A percentile compares a stretch with the other conserved stretches of the same genome.
phyloP scores from a whole-genome alignment of 176 grass and related monocot genomes.

The Oryza officinalis region DNA sequence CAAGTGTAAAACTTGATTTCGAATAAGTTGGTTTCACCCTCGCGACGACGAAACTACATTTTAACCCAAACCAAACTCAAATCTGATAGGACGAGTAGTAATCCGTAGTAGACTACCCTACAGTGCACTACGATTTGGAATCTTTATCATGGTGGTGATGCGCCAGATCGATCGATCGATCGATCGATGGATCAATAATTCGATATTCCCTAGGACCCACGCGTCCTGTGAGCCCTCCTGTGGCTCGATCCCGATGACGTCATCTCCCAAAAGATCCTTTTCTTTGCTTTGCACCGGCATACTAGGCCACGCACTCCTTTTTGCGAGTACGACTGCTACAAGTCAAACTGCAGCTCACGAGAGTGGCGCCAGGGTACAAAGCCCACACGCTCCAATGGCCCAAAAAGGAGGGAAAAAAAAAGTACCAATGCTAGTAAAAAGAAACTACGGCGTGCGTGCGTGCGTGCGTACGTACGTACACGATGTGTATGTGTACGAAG shows the following conservation, averaged over 20 bases:
- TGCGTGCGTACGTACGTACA: too few relatives aligned
- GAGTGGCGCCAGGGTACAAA: not conserved
- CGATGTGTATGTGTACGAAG: too few relatives aligned
- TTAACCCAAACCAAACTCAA: not conserved
- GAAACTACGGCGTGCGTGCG: not conserved
- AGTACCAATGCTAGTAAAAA: not conserved
- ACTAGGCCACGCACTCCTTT: not conserved
- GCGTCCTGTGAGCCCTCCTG: not conserved
- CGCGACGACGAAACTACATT: not conserved
- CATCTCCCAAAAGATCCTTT: not conserved
- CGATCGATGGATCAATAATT: not conserved
- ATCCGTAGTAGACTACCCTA: not conserved
- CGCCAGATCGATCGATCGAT: not conserved
- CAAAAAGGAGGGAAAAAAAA: too few relatives aligned
- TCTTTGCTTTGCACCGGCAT: not conserved
- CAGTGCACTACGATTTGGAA: not conserved
- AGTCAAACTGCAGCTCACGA: constrained; percentile 17
- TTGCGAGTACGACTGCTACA: not conserved
- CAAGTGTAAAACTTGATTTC: too few relatives aligned
- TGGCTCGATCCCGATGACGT: constrained; percentile 30
- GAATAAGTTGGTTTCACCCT: too few relatives aligned
- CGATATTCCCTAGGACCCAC: constrained; percentile 1
- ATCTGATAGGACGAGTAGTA: too few relatives aligned
- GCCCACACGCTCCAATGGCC: not conserved
- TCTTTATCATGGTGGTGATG: not conserved